These are phyloP conservation scores for Candida sonorensis DNA, from an alignment of 805 yeast species.

Conservation along the genomic window DNA sequence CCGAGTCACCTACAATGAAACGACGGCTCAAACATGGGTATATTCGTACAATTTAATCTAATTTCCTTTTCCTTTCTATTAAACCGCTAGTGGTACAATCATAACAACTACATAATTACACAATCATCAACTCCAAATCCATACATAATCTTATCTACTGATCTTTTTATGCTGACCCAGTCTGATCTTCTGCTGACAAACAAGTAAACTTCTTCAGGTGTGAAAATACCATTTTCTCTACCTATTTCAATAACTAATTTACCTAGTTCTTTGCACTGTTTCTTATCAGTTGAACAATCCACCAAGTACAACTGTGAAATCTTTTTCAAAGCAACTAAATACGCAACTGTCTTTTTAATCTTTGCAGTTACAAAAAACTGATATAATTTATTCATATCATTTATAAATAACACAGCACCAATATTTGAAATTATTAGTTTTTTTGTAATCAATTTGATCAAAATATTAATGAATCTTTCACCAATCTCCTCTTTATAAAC, in stretches of 20 bases:
- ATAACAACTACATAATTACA: constrained; percentile 36
- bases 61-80: too few relatives aligned
- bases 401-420: constrained; percentile 78
- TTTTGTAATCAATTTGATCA: constrained; percentile 71
- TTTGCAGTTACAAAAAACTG: constrained; percentile 59
- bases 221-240: constrained; percentile 81
- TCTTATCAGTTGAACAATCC: constrained; percentile 40
- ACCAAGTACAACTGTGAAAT: constrained; percentile 81
- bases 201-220: constrained; percentile 91
- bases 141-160: constrained; percentile 92
- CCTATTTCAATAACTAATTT: constrained; percentile 74
- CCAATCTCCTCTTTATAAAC: constrained; percentile 94
- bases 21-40: too few relatives aligned
- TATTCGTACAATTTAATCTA: too few relatives aligned
- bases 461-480: constrained; percentile 67
- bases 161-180: constrained; percentile 69
- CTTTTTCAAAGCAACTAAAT: constrained; percentile 73
- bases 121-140: constrained; percentile 85
- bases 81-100: too few relatives aligned
- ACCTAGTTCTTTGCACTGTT: constrained; percentile 79
- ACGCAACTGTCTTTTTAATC: constrained; percentile 64
- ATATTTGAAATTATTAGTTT: constrained; percentile 61
- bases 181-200: constrained; percentile 83
- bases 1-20: too few relatives aligned
- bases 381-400: constrained; percentile 75